Evolutionary conservation across 2,329 filamentous ascomycete genomes (phyloP).

Genomic region (Aspergillus pseudoviridinutans): DNA sequence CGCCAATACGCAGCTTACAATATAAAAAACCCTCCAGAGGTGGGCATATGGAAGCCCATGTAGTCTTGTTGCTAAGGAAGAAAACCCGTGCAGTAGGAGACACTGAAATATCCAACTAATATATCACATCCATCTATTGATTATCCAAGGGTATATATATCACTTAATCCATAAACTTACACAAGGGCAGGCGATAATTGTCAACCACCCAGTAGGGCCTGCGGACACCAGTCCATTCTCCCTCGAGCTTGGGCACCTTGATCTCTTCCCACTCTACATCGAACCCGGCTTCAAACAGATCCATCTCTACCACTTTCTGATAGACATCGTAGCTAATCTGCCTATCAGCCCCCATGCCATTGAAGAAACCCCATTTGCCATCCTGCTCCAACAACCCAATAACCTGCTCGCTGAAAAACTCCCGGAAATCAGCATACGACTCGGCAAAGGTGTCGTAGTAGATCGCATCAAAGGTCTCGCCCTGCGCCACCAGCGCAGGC

Average conservation of each 20-base stretch:
- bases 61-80: neutral
- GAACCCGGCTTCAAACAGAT: slow-evolving; percentile 81
- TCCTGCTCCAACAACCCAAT: slow-evolving; percentile 64
- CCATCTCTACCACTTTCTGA: slow-evolving; percentile 84
- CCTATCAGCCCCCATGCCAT: slow-evolving; percentile 82
- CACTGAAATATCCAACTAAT: neutral
- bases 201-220: slow-evolving; percentile 87
- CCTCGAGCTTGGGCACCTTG: slow-evolving; percentile 67
- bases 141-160: neutral
- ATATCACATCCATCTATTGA: neutral
- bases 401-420: slow-evolving; percentile 85
- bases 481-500: slow-evolving; percentile 62
- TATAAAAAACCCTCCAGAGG: neutral
- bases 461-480: slow-evolving; percentile 75
- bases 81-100: neutral
- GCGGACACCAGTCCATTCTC: slow-evolving; percentile 84
- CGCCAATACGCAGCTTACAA: neutral
- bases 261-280: slow-evolving; percentile 84
- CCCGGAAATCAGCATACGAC: slow-evolving; percentile 77
- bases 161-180: slow-evolving; percentile 34
- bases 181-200: slow-evolving; percentile 44
- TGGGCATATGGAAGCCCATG: neutral
- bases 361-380: slow-evolving; percentile 61
- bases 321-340: slow-evolving; percentile 96
- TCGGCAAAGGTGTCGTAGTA: slow-evolving; percentile 99